These are phyloP conservation scores for Monoraphidium neglectum DNA, from an alignment of 139 green algal genomes.

Conservation along the genomic window DNA sequence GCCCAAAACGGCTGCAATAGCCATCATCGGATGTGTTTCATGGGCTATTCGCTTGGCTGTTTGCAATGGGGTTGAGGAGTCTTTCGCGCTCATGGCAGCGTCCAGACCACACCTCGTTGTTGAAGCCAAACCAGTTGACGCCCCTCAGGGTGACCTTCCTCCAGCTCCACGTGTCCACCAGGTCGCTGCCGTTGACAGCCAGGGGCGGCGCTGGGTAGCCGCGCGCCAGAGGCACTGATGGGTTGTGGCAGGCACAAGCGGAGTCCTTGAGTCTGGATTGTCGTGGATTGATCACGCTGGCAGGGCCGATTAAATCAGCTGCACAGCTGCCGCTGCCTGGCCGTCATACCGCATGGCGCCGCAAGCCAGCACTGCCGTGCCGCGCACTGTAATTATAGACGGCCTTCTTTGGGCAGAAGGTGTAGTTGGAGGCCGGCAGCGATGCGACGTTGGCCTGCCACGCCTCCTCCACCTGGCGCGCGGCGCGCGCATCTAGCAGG, in stretches of 20 bases:
- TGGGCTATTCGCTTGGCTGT: too few relatives aligned
- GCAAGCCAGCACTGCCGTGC: too few relatives aligned
- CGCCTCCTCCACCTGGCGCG: not conserved
- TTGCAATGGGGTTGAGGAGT: too few relatives aligned
- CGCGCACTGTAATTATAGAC: not conserved
- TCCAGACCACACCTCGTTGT: not conserved
- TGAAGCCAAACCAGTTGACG: conserved; percentile 24
- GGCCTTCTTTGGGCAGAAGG: conserved; percentile 13
- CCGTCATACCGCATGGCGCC: too few relatives aligned
- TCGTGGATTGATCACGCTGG: too few relatives aligned
- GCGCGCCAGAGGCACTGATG: conserved; percentile 11
- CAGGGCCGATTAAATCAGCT: too few relatives aligned
- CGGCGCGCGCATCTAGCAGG: not conserved
- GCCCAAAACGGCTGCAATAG: too few relatives aligned
- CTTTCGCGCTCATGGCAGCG: too few relatives aligned
- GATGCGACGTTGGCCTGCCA: too few relatives aligned
- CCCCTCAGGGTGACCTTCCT: conserved; percentile 1
- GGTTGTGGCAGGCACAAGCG: not conserved
- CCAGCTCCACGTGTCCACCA: conserved; percentile 22
- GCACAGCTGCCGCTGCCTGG: too few relatives aligned
- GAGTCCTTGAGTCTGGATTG: too few relatives aligned
- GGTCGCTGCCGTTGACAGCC: not conserved
- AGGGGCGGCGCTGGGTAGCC: conserved; percentile 23
- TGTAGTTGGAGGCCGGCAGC: not conserved
- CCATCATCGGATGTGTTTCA: too few relatives aligned